phyloP scores from a whole-genome alignment of 768 basidiomycete species.

The Boletus rufocinnamomeus region DNA sequence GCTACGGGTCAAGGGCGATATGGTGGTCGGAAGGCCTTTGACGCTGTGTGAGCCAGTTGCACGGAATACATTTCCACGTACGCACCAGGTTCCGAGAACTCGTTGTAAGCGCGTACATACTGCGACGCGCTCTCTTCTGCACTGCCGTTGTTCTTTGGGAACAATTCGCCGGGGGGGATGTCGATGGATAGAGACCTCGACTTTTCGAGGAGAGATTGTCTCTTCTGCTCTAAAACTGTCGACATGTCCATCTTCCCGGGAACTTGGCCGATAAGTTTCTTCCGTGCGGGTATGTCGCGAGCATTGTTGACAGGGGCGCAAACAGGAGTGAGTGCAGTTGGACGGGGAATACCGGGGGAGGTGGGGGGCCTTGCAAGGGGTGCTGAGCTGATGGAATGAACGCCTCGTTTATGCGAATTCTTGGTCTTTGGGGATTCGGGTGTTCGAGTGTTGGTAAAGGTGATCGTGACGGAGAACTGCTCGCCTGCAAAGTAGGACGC shows the following conservation, averaged over 20 bases:
- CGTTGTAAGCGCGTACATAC: slow-evolving; percentile 36
- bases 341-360: slow-evolving; percentile 65
- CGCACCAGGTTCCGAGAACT: slow-evolving; percentile 28
- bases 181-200: slow-evolving; percentile 62
- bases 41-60: slow-evolving; percentile 10
- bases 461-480: slow-evolving; percentile 78
- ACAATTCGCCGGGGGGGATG: slow-evolving; percentile 51
- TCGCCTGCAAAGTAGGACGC: slow-evolving; percentile 95
- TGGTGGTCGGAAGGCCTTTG: slow-evolving; percentile 5
- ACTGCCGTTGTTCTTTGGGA: slow-evolving; percentile 23
- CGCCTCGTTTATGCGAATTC: slow-evolving; percentile 62
- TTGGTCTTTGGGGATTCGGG: slow-evolving; percentile 41
- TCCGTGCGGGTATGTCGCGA: slow-evolving; percentile 43
- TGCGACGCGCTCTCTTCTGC: slow-evolving; percentile 16
- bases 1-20: slow-evolving; percentile 46
- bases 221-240: slow-evolving; percentile 53
- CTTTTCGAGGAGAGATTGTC: slow-evolving; percentile 55
- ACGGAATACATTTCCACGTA: neutral
- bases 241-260: slow-evolving; percentile 42
- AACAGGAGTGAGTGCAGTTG: slow-evolving; percentile 32
- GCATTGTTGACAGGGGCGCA: slow-evolving; percentile 22
- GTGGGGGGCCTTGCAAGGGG: slow-evolving; percentile 82
- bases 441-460: slow-evolving; percentile 80
- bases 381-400: slow-evolving; percentile 82
- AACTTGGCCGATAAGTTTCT: slow-evolving; percentile 56